Percentiles rank a stretch among this genome's conserved stretches.
Conservation (phyloP, 2,329 filamentous ascomycete species). For the Leptoxyphium fumago region DNA sequence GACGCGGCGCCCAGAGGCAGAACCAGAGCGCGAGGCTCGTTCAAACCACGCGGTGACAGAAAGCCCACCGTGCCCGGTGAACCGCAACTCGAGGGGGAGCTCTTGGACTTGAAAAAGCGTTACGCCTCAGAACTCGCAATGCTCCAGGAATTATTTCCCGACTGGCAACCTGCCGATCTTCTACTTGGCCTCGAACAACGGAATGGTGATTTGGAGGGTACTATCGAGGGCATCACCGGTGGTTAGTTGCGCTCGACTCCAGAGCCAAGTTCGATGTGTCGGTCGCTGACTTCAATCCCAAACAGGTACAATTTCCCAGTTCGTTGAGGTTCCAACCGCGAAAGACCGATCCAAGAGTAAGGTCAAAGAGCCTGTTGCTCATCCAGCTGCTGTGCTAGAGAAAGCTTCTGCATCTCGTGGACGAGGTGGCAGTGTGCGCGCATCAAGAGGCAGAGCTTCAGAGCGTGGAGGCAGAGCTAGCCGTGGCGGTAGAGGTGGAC, state of each 20-base stretch:
- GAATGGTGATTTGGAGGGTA: constrained; percentile 56
- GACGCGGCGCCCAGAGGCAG: constrained; percentile 70
- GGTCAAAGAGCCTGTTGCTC: constrained; percentile 45
- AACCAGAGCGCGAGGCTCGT: constrained; percentile 76
- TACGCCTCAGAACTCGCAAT: constrained; percentile 65
- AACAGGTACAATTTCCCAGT: constrained; percentile 63
- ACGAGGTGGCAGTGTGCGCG: constrained; percentile 35
- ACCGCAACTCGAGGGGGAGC: constrained; percentile 53
- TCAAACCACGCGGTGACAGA: constrained; percentile 40
- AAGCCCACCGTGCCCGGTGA: constrained; percentile 47
- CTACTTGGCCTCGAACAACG: constrained; percentile 86
- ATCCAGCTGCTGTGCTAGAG: constrained; percentile 37
- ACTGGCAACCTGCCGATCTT: constrained; percentile 91
- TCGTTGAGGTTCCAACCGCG: constrained; percentile 70
- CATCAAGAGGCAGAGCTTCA: constrained; percentile 46
- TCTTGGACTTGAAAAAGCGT: constrained; percentile 82
- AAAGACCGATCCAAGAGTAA: constrained; percentile 62
- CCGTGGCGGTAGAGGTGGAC: constrained; percentile 47
- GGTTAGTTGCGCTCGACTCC: constrained; percentile 35
- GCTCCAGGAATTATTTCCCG: constrained; percentile 84
- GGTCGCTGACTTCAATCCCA: not conserved
- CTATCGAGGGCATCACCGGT: constrained; percentile 66
- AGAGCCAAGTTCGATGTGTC: not conserved
- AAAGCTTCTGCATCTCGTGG: constrained; percentile 28
- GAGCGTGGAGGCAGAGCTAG: constrained; percentile 39